Evolutionary conservation across 2,329 filamentous ascomycete genomes (phyloP).

Genomic region (Alternaria consortialis): DNA sequence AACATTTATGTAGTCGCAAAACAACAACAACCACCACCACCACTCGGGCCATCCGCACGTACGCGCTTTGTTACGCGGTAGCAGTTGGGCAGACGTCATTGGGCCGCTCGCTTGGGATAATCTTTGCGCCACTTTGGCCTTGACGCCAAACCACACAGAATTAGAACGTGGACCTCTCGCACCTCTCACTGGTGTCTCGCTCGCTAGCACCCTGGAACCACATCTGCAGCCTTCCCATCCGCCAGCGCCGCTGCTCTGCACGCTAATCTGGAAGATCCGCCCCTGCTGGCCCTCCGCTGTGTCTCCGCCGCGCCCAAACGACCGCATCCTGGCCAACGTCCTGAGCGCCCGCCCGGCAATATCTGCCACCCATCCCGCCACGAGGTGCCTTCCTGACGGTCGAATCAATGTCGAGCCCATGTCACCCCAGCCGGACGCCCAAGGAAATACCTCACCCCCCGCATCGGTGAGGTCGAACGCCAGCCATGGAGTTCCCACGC

Average conservation of each 20-base stretch:
- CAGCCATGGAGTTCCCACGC: slow-evolving; percentile 31
- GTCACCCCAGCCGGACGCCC: slow-evolving; percentile 51
- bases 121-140: slow-evolving; percentile 32
- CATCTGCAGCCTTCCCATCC: slow-evolving; percentile 15
- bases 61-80: slow-evolving; percentile 14
- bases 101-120: slow-evolving; percentile 33
- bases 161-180: slow-evolving; percentile 42
- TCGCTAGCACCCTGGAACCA: slow-evolving; percentile 24
- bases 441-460: slow-evolving; percentile 52
- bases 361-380: slow-evolving; percentile 48
- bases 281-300: slow-evolving; percentile 31
- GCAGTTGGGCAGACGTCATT: slow-evolving; percentile 36
- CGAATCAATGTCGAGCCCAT: slow-evolving; percentile 57
- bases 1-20: neutral
- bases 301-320: slow-evolving; percentile 32
- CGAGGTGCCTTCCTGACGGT: slow-evolving; percentile 40
- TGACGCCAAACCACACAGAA: slow-evolving; percentile 36
- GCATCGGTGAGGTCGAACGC: slow-evolving; percentile 52
- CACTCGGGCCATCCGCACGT: slow-evolving; percentile 1
- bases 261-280: slow-evolving; percentile 23
- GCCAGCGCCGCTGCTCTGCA: slow-evolving; percentile 26
- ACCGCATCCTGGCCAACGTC: slow-evolving; percentile 32
- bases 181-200: slow-evolving; percentile 22
- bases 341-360: slow-evolving; percentile 36
- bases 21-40: slow-evolving; percentile 2